A percentile compares a stretch with the other conserved stretches of the same genome.
These are phyloP conservation scores for Plasmopara viticola DNA, from an alignment of 352 stramenopile species.

Conservation along the genomic window DNA sequence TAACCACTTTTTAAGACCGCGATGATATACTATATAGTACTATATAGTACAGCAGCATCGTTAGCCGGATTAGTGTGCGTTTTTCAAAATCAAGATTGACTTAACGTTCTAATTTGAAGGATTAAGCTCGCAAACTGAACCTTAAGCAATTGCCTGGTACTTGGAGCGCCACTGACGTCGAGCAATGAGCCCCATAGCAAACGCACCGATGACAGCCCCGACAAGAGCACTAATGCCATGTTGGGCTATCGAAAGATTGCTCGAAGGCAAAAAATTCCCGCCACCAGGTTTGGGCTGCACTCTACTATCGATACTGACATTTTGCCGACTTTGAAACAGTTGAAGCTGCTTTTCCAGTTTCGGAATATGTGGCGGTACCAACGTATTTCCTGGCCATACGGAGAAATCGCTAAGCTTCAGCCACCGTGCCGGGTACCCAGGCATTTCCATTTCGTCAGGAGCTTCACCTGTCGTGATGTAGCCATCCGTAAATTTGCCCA, in stretches of 20 bases:
- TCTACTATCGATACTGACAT: slow-evolving; percentile 7
- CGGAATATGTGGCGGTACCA: slow-evolving; percentile 34
- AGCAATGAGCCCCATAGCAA: slow-evolving; percentile 27
- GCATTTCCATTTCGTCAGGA: slow-evolving; percentile 41
- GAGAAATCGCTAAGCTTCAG: slow-evolving; percentile 52
- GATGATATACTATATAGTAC: too few species aligned
- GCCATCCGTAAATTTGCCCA: slow-evolving; percentile 70
- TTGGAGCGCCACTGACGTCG: slow-evolving; percentile 20
- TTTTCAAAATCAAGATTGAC: too few species aligned
- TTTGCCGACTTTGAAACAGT: slow-evolving; percentile 28
- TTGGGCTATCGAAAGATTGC: slow-evolving; percentile 15
- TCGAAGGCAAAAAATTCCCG: slow-evolving; percentile 5
- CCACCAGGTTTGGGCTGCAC: slow-evolving; percentile 4
- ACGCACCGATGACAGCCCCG: slow-evolving; percentile 28
- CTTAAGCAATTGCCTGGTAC: slow-evolving; percentile 34
- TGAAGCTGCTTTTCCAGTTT: slow-evolving; percentile 38
- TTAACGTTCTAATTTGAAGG: too few species aligned
- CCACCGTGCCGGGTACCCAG: slow-evolving; percentile 66
- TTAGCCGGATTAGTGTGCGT: too few species aligned
- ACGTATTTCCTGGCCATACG: slow-evolving; percentile 59
- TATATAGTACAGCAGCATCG: too few species aligned
- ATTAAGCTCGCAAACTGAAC: background rate
- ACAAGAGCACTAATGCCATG: slow-evolving; percentile 24
- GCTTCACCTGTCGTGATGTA: slow-evolving; percentile 68
- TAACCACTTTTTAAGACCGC: too few species aligned